A percentile compares a stretch with the other conserved stretches of the same genome.
Evolutionary conservation across 2,329 filamentous ascomycete genomes (phyloP).

Genomic region (Sporothrix dimorphospora): DNA sequence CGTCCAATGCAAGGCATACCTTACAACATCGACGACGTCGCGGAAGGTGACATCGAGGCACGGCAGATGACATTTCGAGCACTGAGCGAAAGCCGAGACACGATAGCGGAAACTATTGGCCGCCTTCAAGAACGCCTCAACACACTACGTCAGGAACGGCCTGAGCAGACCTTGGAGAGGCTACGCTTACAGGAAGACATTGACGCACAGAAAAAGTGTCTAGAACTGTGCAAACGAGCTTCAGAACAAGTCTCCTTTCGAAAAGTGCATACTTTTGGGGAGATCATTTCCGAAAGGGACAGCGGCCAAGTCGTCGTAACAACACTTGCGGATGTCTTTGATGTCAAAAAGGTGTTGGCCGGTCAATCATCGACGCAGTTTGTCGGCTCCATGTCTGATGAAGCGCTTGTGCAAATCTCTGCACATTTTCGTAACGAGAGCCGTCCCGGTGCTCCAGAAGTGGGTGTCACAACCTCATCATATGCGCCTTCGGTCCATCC

Average conservation of each 20-base stretch:
- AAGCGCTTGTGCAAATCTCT: background rate
- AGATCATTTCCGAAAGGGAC: slow-evolving; percentile 44
- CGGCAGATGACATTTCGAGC: slow-evolving; percentile 33
- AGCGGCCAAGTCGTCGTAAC: slow-evolving; percentile 48
- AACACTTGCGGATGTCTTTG: slow-evolving; percentile 48
- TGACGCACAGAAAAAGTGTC: slow-evolving; percentile 42
- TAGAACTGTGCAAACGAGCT: slow-evolving; percentile 46
- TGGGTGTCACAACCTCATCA: background rate
- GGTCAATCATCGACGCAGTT: slow-evolving; percentile 43
- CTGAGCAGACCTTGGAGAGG: slow-evolving; percentile 37
- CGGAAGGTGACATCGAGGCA: background rate
- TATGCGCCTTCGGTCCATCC: background rate
- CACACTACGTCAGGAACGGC: slow-evolving; percentile 35
- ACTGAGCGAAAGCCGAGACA: slow-evolving; percentile 41
- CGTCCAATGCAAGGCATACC: slow-evolving; percentile 23
- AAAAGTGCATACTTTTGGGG: slow-evolving; percentile 44
- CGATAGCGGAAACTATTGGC: slow-evolving; percentile 40
- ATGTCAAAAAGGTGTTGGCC: slow-evolving; percentile 44
- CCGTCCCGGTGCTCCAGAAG: background rate
- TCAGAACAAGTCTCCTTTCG: slow-evolving; percentile 39
- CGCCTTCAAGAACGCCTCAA: slow-evolving; percentile 42
- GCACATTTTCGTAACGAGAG: background rate
- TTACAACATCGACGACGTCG: background rate
- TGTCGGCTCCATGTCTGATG: slow-evolving; percentile 43
- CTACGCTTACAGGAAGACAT: slow-evolving; percentile 43